These are phyloP conservation scores for Pleomassaria siparia DNA, from an alignment of 2,329 filamentous ascomycete species.

Conservation along the genomic window DNA sequence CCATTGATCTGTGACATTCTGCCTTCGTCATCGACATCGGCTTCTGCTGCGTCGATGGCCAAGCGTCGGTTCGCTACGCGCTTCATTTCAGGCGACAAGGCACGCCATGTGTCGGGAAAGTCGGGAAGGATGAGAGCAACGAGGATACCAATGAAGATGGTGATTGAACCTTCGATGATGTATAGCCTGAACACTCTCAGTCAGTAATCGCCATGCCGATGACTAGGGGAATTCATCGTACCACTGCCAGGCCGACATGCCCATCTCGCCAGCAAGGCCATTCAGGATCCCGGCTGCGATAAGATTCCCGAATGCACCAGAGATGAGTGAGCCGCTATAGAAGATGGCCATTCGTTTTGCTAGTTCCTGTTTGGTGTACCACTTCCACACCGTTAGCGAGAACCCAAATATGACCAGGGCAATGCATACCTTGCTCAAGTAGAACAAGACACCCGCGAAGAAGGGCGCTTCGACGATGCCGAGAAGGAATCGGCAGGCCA, in stretches of 20 bases:
- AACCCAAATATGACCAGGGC: neutral
- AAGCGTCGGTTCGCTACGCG: slow-evolving; percentile 46
- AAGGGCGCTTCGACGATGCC: slow-evolving; percentile 9
- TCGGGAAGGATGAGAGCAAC: slow-evolving; percentile 37
- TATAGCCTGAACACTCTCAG: slow-evolving; percentile 13
- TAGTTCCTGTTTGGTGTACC: slow-evolving; percentile 56
- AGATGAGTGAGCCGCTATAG: slow-evolving; percentile 51
- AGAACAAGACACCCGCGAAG: slow-evolving; percentile 10
- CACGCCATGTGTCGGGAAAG: slow-evolving; percentile 43
- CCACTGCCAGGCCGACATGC: slow-evolving; percentile 34
- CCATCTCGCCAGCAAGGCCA: slow-evolving; percentile 33
- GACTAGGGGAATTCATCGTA: neutral
- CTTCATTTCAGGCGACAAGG: slow-evolving; percentile 45
- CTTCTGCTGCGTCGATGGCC: slow-evolving; percentile 45
- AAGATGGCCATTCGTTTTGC: slow-evolving; percentile 53
- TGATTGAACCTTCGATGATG: slow-evolving; percentile 37
- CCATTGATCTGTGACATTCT: slow-evolving; percentile 51
- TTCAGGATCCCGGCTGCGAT: slow-evolving; percentile 54
- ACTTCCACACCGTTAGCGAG: slow-evolving; percentile 52
- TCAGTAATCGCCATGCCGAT: neutral
- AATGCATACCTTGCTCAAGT: slow-evolving; percentile 8
- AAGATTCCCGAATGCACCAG: slow-evolving; percentile 53
- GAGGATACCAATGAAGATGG: slow-evolving; percentile 27
- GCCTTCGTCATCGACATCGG: slow-evolving; percentile 51
- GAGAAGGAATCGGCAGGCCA: slow-evolving; percentile 15